Evolutionary conservation across 2,329 filamentous ascomycete species (phyloP).

Genomic region (Xylaria arbuscula): DNA sequence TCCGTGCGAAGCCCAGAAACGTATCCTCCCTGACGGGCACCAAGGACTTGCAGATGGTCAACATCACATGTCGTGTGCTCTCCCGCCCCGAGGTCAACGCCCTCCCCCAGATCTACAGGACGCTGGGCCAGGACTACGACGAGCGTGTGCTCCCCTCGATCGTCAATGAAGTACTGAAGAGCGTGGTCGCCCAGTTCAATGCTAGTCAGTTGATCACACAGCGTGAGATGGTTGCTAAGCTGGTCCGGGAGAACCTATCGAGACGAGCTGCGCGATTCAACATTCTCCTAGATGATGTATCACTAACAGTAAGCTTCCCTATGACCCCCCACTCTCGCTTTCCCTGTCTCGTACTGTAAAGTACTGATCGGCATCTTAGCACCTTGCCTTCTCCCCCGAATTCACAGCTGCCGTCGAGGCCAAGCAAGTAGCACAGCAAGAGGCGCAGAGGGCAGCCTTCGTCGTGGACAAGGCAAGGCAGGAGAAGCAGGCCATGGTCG

Average conservation of each 20-base stretch:
- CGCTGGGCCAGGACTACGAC: conserved; percentile 94
- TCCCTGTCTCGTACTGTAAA: background rate
- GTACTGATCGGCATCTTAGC: conserved; percentile 57
- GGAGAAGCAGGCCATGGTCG: conserved; percentile 99
- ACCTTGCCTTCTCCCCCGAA: conserved; percentile 78
- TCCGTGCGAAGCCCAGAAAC: conserved; percentile 96
- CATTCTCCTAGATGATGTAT: conserved; percentile 97
- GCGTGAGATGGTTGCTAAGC: conserved; percentile 91
- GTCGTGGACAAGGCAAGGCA: conserved; percentile 98
- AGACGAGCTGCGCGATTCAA: conserved; percentile 95
- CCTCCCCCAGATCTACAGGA: conserved; percentile 96
- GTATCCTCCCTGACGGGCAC: conserved; percentile 97
- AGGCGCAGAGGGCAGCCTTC: conserved; percentile 96
- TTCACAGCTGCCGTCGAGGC: conserved; percentile 79
- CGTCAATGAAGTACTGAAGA: conserved; percentile 98
- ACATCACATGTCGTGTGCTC: conserved; percentile 99
- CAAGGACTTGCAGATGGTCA: conserved; percentile 99
- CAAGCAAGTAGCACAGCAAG: conserved; percentile 84
- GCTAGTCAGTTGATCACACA: conserved; percentile 98
- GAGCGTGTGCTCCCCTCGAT: conserved; percentile 97
- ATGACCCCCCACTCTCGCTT: background rate
- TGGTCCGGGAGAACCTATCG: conserved; percentile 93
- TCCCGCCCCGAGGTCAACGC: conserved; percentile 88
- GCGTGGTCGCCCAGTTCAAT: conserved; percentile 98
- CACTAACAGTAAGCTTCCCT: conserved; percentile 77